These are phyloP conservation scores for Colletotrichum costaricense DNA, from an alignment of 2,329 filamentous ascomycete genomes.

Conservation along the genomic window DNA sequence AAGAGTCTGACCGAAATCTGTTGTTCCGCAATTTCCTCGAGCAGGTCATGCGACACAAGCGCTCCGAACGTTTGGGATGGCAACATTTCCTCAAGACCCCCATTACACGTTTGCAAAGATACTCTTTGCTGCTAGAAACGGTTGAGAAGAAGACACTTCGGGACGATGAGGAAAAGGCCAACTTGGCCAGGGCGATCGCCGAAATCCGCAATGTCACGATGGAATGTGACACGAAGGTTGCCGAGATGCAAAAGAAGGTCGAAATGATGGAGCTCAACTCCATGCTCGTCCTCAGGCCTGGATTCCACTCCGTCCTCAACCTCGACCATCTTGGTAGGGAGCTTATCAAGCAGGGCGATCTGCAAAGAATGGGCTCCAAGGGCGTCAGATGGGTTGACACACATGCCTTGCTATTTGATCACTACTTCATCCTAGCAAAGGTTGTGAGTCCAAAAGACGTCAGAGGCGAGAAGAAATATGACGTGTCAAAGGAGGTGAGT, in stretches of 20 bases:
- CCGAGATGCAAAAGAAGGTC: slow-evolving; percentile 91
- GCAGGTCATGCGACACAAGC: slow-evolving; percentile 79
- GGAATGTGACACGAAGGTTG: slow-evolving; percentile 93
- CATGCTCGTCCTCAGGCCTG: slow-evolving; percentile 86
- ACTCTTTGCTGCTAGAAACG: slow-evolving; percentile 83
- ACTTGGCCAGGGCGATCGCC: slow-evolving; percentile 84
- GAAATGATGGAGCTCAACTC: slow-evolving; percentile 85
- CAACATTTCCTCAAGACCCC: slow-evolving; percentile 94
- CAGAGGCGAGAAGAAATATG: slow-evolving; percentile 84
- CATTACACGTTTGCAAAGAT: slow-evolving; percentile 91
- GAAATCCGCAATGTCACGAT: slow-evolving; percentile 91
- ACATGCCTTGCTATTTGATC: slow-evolving; percentile 93
- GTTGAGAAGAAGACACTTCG: slow-evolving; percentile 85
- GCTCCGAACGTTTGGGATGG: slow-evolving; percentile 88
- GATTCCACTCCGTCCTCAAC: slow-evolving; percentile 90
- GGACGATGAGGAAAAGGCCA: slow-evolving; percentile 91
- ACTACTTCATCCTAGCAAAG: slow-evolving; percentile 95
- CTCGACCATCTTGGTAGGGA: slow-evolving; percentile 94
- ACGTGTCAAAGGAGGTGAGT: slow-evolving; percentile 88
- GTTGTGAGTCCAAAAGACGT: slow-evolving; percentile 75
- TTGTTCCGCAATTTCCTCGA: slow-evolving; percentile 90
- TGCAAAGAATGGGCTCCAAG: slow-evolving; percentile 89
- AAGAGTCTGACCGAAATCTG: slow-evolving; percentile 86
- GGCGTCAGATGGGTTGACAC: slow-evolving; percentile 95
- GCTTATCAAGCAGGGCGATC: slow-evolving; percentile 87